Base-by-base conservation (phyloP, 2,329 filamentous ascomycete species). In the Ophiocordyceps camponoti-floridani region DNA sequence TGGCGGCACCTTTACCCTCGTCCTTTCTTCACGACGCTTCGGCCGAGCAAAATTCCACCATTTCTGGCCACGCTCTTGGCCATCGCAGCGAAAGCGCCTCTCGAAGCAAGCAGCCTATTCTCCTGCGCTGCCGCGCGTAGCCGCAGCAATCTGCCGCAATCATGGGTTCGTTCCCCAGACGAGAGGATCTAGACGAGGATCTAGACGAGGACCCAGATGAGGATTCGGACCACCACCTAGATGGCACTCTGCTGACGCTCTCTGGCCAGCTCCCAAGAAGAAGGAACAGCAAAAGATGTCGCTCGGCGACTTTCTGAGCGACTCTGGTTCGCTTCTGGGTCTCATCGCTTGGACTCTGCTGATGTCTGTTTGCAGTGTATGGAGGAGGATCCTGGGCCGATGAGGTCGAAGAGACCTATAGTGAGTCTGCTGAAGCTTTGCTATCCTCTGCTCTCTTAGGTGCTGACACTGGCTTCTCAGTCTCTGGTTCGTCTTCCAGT, bases 251-350 rank as follows among this genome's bases (percentile, higher is more conserved):
- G 30, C 44, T 41, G 7, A 47, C 45, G 19, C 28, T 27, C 44
- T n/a, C n/a, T n/a, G n/a, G 61, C 48, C 59, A 94, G 88, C 84
- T 75, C 89, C 88, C 54, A 84, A 88, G 65, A 93, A 93, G 72
- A 84, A 86, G 72, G 82, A 94, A 69, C 74, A 78, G 66, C 82
- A 94, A 79, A 98, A 93, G 75, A 89, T 98, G 84, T 86, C 84
- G 72, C 80, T 96, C 62, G 85, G 86, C 73, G 84, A 86, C 68
- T 98, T 98, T 77, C 77, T 98, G 73, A 75, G 75, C 62, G 86
- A 95, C 66, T 76, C 86, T 66, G 81, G 89, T 95, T 75, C 67
- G 85, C 60, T 46, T 44, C 51, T 48, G 52, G 44, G 48, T 49
- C 48, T 51, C 49, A 49, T 51, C 49, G 46, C 48, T 16, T n/a